Percentiles rank a stretch among this genome's conserved stretches.
These are phyloP conservation scores for Globisporangium carolinianum DNA, from an alignment of 352 stramenopile species.

Conservation along the genomic window DNA sequence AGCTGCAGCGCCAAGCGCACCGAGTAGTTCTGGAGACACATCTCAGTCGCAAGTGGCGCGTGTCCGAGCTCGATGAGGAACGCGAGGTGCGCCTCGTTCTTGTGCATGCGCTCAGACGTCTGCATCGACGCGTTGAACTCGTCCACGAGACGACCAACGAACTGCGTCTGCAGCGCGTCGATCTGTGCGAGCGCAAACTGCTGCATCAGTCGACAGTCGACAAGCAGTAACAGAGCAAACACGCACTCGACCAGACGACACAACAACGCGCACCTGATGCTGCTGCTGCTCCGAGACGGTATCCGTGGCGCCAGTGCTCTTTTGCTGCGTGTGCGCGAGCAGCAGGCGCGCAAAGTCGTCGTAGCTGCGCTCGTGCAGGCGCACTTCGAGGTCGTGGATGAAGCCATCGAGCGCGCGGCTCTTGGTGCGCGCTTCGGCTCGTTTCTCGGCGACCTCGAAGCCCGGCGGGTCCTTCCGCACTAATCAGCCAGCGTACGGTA, in stretches of 20 bases:
- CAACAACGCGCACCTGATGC: conserved; percentile 21
- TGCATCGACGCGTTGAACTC: conserved; percentile 77
- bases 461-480: conserved; percentile 25
- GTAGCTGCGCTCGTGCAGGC: conserved; percentile 58
- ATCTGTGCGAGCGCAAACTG: conserved; percentile 17
- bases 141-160: conserved; percentile 52
- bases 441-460: conserved; percentile 43
- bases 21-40: conserved; percentile 82
- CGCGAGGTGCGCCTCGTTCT: conserved; percentile 71
- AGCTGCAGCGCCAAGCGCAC: conserved; percentile 71
- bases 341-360: conserved; percentile 45
- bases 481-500: conserved; percentile 3
- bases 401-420: conserved; percentile 48
- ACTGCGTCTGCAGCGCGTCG: conserved; percentile 42
- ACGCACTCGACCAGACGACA: neutral
- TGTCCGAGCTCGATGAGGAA: conserved; percentile 71
- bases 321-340: conserved; percentile 34
- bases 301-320: conserved; percentile 25
- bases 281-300: conserved; percentile 35
- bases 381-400: conserved; percentile 64
- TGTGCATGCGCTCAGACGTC: conserved; percentile 75
- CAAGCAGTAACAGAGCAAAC: too few relatives aligned
- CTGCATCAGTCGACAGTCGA: neutral
- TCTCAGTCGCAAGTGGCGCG: conserved; percentile 57
- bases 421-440: conserved; percentile 35